Evolutionary conservation across 495 filamentous ascomycete genomes (phyloP).

Genomic region (Penicillium lagena): DNA sequence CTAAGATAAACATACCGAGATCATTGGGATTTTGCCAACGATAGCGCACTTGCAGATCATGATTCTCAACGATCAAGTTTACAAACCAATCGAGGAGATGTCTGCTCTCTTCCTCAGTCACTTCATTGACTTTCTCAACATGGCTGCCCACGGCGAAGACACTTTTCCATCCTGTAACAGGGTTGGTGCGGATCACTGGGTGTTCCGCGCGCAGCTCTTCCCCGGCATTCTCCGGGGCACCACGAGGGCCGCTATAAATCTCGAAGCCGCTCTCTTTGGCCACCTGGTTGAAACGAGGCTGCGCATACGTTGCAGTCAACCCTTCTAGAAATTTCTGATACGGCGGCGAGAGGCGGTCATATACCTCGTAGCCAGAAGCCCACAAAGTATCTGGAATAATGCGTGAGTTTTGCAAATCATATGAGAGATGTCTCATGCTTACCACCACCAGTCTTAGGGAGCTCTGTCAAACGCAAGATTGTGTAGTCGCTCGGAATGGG

Average conservation of each 20-base stretch:
- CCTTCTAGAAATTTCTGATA: constrained; percentile 62
- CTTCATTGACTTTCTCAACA: constrained; percentile 55
- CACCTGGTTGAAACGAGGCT: constrained; percentile 51
- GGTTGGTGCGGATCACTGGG: constrained; percentile 74
- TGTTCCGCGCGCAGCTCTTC: constrained; percentile 56
- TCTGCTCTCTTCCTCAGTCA: constrained; percentile 60
- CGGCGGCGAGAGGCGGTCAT: constrained; percentile 63
- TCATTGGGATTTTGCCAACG: constrained; percentile 57
- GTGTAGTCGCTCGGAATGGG: constrained; percentile 64
- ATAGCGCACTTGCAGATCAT: constrained; percentile 71
- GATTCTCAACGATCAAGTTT: constrained; percentile 62
- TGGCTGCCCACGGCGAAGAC: constrained; percentile 62
- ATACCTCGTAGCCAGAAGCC: constrained; percentile 73
- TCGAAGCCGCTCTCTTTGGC: constrained; percentile 50
- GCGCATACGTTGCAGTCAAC: constrained; percentile 60
- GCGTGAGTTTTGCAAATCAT: neutral
- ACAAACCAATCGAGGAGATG: constrained; percentile 58
- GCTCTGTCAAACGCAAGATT: constrained; percentile 51
- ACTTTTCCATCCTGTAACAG: constrained; percentile 76
- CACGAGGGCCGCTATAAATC: constrained; percentile 50
- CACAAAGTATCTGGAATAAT: constrained; percentile 57
- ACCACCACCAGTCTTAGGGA: constrained; percentile 67
- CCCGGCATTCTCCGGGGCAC: constrained; percentile 64
- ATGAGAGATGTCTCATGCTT: constrained; percentile 10
- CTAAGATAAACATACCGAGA: constrained; percentile 38